Percentiles rank a stretch among this genome's conserved stretches.
Conservation (phyloP, 208 protist genomes). For the Naegleria lovaniensis region DNA sequence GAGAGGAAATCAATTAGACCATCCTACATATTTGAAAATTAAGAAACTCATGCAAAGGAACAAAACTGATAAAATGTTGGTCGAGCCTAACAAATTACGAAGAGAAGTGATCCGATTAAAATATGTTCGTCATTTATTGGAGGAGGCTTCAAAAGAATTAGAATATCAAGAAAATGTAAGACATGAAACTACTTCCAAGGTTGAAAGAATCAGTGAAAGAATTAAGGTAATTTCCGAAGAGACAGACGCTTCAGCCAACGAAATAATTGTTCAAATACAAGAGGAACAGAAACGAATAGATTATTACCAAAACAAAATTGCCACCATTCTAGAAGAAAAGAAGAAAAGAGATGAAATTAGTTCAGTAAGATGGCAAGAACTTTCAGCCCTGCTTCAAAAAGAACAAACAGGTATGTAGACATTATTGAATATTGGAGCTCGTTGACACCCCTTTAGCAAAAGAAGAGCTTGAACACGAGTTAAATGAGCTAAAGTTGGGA, state of each 20-base stretch:
- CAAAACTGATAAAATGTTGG: not conserved
- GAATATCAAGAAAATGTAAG: not conserved
- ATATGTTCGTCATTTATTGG: not conserved
- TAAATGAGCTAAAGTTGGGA: not conserved
- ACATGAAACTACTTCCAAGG: not conserved
- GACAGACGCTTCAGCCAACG: not conserved
- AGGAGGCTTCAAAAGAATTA: not conserved
- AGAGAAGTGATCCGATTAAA: conserved; percentile 14
- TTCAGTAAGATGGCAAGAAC: not conserved
- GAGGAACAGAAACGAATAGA: not conserved
- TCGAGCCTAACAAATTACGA: not conserved
- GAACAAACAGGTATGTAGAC: not conserved
- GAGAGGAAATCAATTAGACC: conserved; percentile 21
- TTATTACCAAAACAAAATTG: not conserved
- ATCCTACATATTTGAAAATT: not conserved
- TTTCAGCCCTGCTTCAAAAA: not conserved
- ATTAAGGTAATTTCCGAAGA: not conserved
- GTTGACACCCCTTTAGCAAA: not conserved
- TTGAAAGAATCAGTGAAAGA: not conserved
- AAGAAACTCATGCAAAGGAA: not conserved
- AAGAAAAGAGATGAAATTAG: not conserved
- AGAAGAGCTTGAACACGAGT: not conserved
- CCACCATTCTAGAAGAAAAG: not conserved
- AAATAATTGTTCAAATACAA: not conserved
- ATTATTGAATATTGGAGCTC: not conserved